Evolutionary conservation across 108 stramenopile species (phyloP).

Genomic region (Stephanodiscus triporus): DNA sequence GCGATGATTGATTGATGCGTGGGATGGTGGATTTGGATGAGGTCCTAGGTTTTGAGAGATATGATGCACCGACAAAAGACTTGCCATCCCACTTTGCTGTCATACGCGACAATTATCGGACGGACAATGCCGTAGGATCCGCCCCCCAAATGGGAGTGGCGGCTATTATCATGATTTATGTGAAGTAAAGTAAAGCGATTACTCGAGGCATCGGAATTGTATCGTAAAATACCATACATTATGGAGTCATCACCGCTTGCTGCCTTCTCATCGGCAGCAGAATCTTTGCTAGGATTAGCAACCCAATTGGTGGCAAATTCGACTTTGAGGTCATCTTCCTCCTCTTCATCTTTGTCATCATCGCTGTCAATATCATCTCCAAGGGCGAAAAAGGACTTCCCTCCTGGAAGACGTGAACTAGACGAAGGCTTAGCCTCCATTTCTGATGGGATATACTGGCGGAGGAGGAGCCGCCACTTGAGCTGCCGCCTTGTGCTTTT

Average conservation of each 20-base stretch:
- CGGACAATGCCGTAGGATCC: neutral
- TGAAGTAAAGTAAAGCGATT: neutral
- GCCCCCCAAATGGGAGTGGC: neutral
- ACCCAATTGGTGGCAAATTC: conserved; percentile 74
- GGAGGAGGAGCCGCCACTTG: conserved; percentile 43
- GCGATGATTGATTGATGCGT: neutral
- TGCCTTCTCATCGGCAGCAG: conserved; percentile 19
- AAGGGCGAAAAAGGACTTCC: conserved; percentile 76
- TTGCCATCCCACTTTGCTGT: no score
- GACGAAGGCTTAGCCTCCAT: conserved; percentile 8
- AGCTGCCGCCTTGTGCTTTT: conserved; percentile 41
- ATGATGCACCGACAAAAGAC: no score
- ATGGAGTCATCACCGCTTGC: conserved; percentile 48
- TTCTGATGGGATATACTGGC: conserved; percentile 33
- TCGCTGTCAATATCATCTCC: conserved; percentile 62
- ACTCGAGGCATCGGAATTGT: neutral
- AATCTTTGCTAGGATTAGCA: conserved; percentile 44
- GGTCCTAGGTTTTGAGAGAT: neutral
- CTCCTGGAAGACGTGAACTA: conserved; percentile 32
- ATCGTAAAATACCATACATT: no score
- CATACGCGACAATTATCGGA: neutral
- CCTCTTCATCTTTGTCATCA: conserved; percentile 61
- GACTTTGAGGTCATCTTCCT: conserved; percentile 60
- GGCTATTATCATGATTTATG: neutral
- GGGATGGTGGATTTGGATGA: neutral